Base-by-base conservation (phyloP, 768 basidiomycete genomes). In the Pulveroboletus frians region DNA sequence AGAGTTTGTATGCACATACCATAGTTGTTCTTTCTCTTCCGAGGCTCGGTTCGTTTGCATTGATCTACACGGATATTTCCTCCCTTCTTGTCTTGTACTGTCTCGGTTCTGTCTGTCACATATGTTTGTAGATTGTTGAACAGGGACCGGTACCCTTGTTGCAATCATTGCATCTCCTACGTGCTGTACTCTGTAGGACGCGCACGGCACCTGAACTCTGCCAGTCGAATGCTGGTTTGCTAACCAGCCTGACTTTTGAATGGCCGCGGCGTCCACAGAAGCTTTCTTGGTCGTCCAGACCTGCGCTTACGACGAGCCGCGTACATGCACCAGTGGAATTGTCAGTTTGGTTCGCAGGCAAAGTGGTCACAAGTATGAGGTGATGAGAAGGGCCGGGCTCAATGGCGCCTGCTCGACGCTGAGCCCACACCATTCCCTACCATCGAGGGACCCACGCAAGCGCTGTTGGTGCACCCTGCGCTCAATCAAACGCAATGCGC, bases 61-160 rank as follows among this genome's bases (percentile, higher is more conserved):
- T 60, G 58, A 47, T 59, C 42, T 47, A 43, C 31, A 53, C 11
- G 54, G 61, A 61, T 31, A 6, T 6, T 34, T 34, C 15, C 9
- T 13, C 13, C 13, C 53, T 42, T 61, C 34, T 46, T 45, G 2
- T 59, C 39, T 44, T 21, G 40, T 48, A 43, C 39, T 15, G 41
- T 41, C 48, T 59, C 26, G 52, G 21, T 46, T 27, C 38, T 49
- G 47, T 57, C 49, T 51, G 43, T 55, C 48, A 23, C 42, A 18
- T 34, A 21, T 60, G 49, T 53, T 26, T 52, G 60, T 63, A 57
- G 47, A 31, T 40, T 36, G 44, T 53, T 40, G 34, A 46, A 50
- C 47, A 47, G 60, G 60, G 58, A 61, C 60, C 39, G 60, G 61
- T 54, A 62, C 52, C 60, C 61, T 60, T 34, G 3, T 45, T 39